phyloP scores from a whole-genome alignment of 2,329 filamentous ascomycete genomes.

The Trichoderma pleuroti region DNA sequence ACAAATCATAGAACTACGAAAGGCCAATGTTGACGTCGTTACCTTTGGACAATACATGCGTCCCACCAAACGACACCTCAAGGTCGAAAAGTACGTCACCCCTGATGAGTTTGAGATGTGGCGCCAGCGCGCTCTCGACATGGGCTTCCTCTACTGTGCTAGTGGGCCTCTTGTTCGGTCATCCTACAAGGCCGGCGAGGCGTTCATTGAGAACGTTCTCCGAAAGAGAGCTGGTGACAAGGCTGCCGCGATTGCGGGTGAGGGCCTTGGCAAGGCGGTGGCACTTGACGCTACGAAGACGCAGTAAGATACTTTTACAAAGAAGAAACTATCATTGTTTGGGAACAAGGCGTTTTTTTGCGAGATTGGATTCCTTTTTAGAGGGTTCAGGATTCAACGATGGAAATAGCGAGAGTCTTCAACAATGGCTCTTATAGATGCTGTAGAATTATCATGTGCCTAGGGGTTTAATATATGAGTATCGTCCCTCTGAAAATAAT shows the following conservation, averaged over 20 bases:
- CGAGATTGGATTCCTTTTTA: neutral
- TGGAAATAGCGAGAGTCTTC: conserved; percentile 28
- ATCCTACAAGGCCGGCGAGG: conserved; percentile 96
- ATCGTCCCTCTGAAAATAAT: neutral
- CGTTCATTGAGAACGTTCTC: conserved; percentile 97
- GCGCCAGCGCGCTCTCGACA: conserved; percentile 82
- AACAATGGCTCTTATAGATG: conserved; percentile 25
- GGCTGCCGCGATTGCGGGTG: conserved; percentile 29
- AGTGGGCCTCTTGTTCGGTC: conserved; percentile 89
- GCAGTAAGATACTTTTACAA: neutral
- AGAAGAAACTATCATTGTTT: neutral
- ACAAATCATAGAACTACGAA: conserved; percentile 60
- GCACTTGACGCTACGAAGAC: conserved; percentile 32
- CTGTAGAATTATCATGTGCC: neutral
- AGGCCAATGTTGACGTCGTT: conserved; percentile 82
- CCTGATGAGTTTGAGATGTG: conserved; percentile 89
- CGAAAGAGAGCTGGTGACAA: conserved; percentile 66
- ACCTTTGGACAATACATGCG: conserved; percentile 99
- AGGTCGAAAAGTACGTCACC: conserved; percentile 92
- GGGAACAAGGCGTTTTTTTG: conserved; percentile 13
- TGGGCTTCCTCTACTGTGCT: conserved; percentile 96
- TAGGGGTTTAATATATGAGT: neutral
- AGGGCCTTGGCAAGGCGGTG: conserved; percentile 39
- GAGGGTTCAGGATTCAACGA: conserved; percentile 28
- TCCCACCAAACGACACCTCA: conserved; percentile 95